These are phyloP conservation scores for Zygoascus ofunaensis DNA, from an alignment of 805 yeast species.

Conservation along the genomic window DNA sequence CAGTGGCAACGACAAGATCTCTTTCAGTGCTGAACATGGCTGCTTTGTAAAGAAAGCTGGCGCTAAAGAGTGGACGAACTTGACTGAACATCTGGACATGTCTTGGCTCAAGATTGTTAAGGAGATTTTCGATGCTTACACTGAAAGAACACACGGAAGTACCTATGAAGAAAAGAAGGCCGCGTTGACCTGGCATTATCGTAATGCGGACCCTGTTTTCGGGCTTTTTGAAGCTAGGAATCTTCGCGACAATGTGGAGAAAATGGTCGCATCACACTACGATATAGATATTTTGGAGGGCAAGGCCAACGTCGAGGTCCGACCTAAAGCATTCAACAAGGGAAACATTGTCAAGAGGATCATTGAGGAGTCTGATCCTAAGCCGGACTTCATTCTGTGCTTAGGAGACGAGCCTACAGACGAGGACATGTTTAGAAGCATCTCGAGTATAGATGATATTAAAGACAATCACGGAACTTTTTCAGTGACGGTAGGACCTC, in stretches of 20 bases:
- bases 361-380: conserved; percentile 39
- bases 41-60: conserved; percentile 80
- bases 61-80: conserved; percentile 61
- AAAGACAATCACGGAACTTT: conserved; percentile 39
- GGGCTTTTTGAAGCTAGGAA: conserved; percentile 80
- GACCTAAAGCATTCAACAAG: conserved; percentile 89
- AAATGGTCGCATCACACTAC: conserved; percentile 49
- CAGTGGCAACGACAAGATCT: conserved; percentile 47
- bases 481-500: conserved; percentile 90
- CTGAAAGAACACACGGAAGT: conserved; percentile 87
- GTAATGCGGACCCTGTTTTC: conserved; percentile 87
- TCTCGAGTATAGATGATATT: conserved; percentile 4
- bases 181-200: conserved; percentile 96
- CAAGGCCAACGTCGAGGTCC: conserved; percentile 94
- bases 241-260: conserved; percentile 54
- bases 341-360: conserved; percentile 89
- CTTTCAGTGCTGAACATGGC: conserved; percentile 95
- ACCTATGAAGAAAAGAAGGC: conserved; percentile 80
- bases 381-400: conserved; percentile 72
- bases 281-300: conserved; percentile 96
- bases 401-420: conserved; percentile 95
- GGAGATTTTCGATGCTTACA: conserved; percentile 60
- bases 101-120: conserved; percentile 85
- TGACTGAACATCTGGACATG: conserved; percentile 80
- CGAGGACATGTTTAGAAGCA: conserved; percentile 84